Percentiles rank a stretch among this genome's conserved stretches.
Conservation (phyloP, 768 basidiomycete genomes). For the Lentinula raphanica region DNA sequence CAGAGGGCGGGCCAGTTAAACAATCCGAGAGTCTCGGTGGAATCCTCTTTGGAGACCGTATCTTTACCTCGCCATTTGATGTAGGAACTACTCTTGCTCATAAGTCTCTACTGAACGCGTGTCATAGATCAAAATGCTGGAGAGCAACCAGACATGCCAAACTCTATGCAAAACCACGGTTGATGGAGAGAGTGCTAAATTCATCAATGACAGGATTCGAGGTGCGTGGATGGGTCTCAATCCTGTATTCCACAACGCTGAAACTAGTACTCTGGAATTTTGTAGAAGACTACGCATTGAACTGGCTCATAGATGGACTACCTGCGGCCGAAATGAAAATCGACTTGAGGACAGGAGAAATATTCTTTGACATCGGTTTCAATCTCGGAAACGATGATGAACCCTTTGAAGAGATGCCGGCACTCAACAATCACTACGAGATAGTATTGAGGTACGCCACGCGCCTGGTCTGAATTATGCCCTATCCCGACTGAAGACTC, state of each 20-base stretch:
- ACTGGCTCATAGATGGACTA: slow-evolving; percentile 92
- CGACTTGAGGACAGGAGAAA: slow-evolving; percentile 71
- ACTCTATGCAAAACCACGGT: slow-evolving; percentile 64
- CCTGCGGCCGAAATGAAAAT: slow-evolving; percentile 91
- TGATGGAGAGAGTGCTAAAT: slow-evolving; percentile 69
- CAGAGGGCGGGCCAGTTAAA: slow-evolving; percentile 63
- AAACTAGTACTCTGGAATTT: background rate
- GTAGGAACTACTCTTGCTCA: slow-evolving; percentile 35
- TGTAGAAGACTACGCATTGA: slow-evolving; percentile 82
- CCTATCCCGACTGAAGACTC: background rate
- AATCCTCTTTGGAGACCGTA: slow-evolving; percentile 94
- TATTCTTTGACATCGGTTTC: slow-evolving; percentile 93
- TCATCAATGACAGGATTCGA: slow-evolving; percentile 86
- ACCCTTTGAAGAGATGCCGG: slow-evolving; percentile 51
- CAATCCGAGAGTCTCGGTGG: slow-evolving; percentile 87
- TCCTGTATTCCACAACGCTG: background rate
- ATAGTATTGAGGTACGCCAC: slow-evolving; percentile 62
- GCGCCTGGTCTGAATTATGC: background rate
- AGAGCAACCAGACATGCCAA: slow-evolving; percentile 71
- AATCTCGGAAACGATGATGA: slow-evolving; percentile 79
- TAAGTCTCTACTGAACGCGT: slow-evolving; percentile 8
- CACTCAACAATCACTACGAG: slow-evolving; percentile 91
- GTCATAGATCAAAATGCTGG: slow-evolving; percentile 72
- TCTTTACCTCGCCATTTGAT: slow-evolving; percentile 86
- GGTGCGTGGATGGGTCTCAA: background rate